phyloP scores from a whole-genome alignment of 208 protist genomes.

The Endotrypanum monterogeii region DNA sequence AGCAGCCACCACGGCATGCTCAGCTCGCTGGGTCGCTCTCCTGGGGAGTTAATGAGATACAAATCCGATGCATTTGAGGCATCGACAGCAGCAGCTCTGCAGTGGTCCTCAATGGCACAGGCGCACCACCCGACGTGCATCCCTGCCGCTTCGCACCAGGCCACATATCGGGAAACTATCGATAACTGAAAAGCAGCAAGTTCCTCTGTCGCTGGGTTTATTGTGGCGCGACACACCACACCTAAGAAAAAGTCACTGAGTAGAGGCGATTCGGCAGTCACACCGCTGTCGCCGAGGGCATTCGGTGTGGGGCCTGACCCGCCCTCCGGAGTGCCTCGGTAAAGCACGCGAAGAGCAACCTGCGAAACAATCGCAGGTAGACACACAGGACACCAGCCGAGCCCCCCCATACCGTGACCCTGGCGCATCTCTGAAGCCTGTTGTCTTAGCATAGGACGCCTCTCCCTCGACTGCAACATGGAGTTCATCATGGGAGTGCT shows the following conservation, averaged over 20 bases:
- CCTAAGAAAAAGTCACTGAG: slow-evolving; percentile 10
- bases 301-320: background rate
- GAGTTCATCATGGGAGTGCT: background rate
- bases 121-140: slow-evolving; percentile 22
- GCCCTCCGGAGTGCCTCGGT: background rate
- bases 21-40: background rate
- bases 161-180: slow-evolving; percentile 5
- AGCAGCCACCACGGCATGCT: slow-evolving; percentile 13
- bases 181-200: slow-evolving; percentile 20
- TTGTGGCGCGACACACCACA: slow-evolving; percentile 1
- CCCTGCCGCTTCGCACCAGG: slow-evolving; percentile 26
- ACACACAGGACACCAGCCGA: background rate
- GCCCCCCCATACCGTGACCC: too few species aligned
- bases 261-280: background rate
- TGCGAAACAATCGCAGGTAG: slow-evolving; percentile 13
- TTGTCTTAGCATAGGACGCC: background rate
- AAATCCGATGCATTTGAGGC: slow-evolving; percentile 3
- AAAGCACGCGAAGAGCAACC: slow-evolving; percentile 2
- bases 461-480: background rate
- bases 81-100: background rate
- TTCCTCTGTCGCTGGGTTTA: slow-evolving; percentile 11
- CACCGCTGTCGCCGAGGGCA: background rate
- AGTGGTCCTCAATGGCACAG: slow-evolving; percentile 9
- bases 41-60: background rate
- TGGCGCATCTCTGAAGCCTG: background rate